These are phyloP conservation scores for Pseudisothecium myosuroides DNA, from an alignment of 225 moss, liverwort and hornwort genomes.

Conservation along the genomic window DNA sequence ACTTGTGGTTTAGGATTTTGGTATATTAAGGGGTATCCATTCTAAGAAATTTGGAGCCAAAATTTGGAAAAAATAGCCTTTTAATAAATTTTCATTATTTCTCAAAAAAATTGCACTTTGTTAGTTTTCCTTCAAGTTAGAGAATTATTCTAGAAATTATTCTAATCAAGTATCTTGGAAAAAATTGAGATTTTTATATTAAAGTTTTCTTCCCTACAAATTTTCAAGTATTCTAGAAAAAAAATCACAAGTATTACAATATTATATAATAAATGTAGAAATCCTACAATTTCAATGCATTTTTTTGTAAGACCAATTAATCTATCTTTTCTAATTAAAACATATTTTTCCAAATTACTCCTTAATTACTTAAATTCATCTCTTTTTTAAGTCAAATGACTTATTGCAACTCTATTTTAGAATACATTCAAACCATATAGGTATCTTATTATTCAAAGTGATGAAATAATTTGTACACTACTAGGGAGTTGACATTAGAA, in stretches of 20 bases:
- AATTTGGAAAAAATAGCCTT: background rate
- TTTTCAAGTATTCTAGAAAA: accelerated
- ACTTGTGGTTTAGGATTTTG: background rate
- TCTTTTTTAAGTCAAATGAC: background rate
- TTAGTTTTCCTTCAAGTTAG: background rate
- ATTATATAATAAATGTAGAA: accelerated
- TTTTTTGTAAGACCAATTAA: background rate
- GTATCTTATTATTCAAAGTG: background rate
- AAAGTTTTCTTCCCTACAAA: background rate
- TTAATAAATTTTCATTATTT: background rate
- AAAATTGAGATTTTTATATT: too few relatives aligned
- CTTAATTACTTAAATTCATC: background rate
- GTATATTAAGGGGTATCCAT: background rate
- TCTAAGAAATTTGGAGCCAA: background rate
- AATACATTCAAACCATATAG: accelerated
- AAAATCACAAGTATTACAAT: background rate
- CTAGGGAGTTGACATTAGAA: background rate
- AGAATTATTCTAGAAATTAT: too few relatives aligned
- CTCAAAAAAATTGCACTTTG: background rate
- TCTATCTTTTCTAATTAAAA: background rate
- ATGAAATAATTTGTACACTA: background rate
- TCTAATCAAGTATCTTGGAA: background rate
- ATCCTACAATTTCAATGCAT: background rate
- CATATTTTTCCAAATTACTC: too few relatives aligned
- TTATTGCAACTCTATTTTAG: background rate